Base-by-base conservation (phyloP, 306 rosid genomes). In the Prunus padus region DNA sequence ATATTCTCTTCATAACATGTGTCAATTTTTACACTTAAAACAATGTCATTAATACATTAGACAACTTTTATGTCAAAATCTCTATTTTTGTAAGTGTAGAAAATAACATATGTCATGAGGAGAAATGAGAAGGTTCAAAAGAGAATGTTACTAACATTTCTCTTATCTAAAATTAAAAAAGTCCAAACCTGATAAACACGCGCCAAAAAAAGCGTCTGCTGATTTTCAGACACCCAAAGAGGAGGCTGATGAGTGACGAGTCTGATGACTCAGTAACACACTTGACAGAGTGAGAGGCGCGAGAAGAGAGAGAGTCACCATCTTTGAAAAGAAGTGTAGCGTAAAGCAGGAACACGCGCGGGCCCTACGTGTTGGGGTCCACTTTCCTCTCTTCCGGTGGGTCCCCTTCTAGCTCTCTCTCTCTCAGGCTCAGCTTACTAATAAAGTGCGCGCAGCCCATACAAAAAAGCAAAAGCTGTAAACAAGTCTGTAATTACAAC, bases 321-420 rank as follows among this genome's bases (percentile, higher is more conserved):
- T 76, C 85, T 72, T 77, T 83, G 70, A 79, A 88, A 81, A 80
- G 82, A 67, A 70, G 65, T 90, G 97, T 89, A 76, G 75, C 77
- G 59, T 2, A 88, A 92, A 92, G 85, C 81, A 88, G 86, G 83
- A 82, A 82, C 93, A 89, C 19, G 1, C 44, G 49, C 4, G 79
- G 97, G 89, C 45, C 90, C 90, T 82, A 25, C 71, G 10, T 22
- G 5, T 6, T 45, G 11, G 69, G 55, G 69, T 55, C 82, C 83
- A 47, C 76, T 60, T 11, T 47, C 67, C 64, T n/a, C 28, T 54
- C 12, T 19, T 6, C 0, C 0, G 3, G 11, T 4, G 47, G 70
- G 70, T 52, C 60, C 62, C 69, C 1, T 37, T 37, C 42, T 6
- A 37, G 42, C 42, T 30, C 69, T 2, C 65, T 4, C 57, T 4